Base-by-base conservation (phyloP, 2,329 filamentous ascomycete genomes). In the Myriosclerotinia duriaeana region DNA sequence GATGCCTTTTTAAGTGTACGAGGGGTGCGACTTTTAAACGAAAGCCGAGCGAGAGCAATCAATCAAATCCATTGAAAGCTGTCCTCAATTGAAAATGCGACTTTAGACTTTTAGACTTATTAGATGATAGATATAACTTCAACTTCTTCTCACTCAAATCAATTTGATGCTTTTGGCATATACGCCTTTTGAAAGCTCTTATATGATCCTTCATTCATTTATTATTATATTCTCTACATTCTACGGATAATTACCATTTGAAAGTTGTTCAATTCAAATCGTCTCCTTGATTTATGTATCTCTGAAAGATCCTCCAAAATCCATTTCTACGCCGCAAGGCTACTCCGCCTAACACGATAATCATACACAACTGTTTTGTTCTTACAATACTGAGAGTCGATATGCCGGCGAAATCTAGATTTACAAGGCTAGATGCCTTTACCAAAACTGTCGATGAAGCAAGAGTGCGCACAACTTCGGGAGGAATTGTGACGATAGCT, bases 401-500 rank as follows among this genome's bases (percentile, higher is more conserved):
- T 2, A 98, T 98, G 95, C 84, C 93, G 72, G 81, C 89, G 76
- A 97, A 96, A 83, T 96, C 92, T 73, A 89, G 95, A 79, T 97
- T 99, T 78, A 97, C 91, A 68, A 89, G 90, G 86, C 91, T 99
- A 71, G 95, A 99, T 80, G 95, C 95, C 84, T 99, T 99, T 78
- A 97, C 94, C 62, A 99, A 99, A 81, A 99, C 95, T 15, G 95
- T 99, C 73, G 95, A 99, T 79, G 95, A 99, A 87, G 95, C 96
- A 72, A 88, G 95, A 74, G 88, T 99, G 77, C 90, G 96, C 75
- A 99, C 95, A 42, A 97, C 93, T 8, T 97, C 93, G 3, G 95
- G 95, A 71, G 95, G 95, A 72, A 87, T 99, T 73, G 92, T 99
- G 75, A 99, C 95, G 66, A 93, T 99, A 74, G 85, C 89, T 72